Evolutionary conservation across 495 filamentous ascomycete species (phyloP).

Genomic region (Annulohypoxylon bovei): DNA sequence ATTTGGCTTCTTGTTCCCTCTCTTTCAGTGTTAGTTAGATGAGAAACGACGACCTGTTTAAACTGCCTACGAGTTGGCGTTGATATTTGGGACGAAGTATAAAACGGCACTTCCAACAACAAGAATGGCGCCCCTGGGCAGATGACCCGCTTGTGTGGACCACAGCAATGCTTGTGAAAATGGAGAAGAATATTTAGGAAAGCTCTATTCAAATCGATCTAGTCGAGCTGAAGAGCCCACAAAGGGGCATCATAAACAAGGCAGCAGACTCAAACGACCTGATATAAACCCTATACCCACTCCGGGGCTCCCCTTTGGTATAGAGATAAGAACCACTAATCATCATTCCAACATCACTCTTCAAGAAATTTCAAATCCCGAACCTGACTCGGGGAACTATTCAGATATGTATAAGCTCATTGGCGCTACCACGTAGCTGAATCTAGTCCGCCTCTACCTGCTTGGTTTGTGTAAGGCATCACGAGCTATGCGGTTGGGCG

Average conservation of each 20-base stretch:
- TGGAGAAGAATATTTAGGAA: neutral
- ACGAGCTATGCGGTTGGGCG: constrained; percentile 13
- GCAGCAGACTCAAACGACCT: neutral
- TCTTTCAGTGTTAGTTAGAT: neutral
- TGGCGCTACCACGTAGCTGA: neutral
- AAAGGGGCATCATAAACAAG: neutral
- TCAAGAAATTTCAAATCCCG: neutral
- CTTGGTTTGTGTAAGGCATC: neutral
- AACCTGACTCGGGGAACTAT: neutral
- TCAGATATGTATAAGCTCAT: neutral
- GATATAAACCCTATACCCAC: neutral
- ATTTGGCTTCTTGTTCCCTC: neutral
- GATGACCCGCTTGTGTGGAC: neutral
- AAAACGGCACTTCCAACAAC: neutral
- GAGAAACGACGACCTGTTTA: neutral
- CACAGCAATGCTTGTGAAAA: neutral
- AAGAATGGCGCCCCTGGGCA: neutral
- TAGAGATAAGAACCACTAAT: neutral
- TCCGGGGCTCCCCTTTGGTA: neutral
- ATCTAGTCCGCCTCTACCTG: neutral
- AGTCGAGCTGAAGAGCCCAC: neutral
- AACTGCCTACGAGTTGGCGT: neutral
- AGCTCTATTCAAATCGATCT: too few species aligned
- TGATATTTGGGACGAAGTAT: neutral
- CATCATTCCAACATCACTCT: neutral